These are phyloP conservation scores for Vinca minor DNA, from an alignment of 257 asterid genomes.

Conservation along the genomic window DNA sequence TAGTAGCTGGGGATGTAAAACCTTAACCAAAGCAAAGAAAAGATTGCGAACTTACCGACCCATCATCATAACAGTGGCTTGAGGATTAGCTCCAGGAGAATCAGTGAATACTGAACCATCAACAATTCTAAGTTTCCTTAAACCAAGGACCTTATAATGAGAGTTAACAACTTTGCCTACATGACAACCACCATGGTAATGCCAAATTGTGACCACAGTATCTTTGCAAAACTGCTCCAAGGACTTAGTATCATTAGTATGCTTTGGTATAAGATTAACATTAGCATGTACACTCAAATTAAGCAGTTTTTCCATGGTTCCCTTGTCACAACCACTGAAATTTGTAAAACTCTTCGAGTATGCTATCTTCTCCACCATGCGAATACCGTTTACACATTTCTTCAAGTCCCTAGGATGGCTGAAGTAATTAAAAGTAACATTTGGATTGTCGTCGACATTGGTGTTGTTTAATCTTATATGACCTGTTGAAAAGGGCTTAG, in stretches of 20 bases:
- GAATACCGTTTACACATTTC: conserved; percentile 66
- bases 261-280: conserved; percentile 76
- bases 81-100: conserved; percentile 99
- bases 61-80: conserved; percentile 91
- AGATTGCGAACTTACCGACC: conserved; percentile 50
- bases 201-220: conserved; percentile 97
- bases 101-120: conserved; percentile 69
- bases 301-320: conserved; percentile 46
- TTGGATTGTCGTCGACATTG: conserved; percentile 65
- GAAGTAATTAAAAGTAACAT: conserved; percentile 89
- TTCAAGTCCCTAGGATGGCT: conserved; percentile 64
- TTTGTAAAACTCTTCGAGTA: conserved; percentile 46
- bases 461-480: conserved; percentile 49
- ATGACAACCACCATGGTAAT: conserved; percentile 96
- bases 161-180: conserved; percentile 62
- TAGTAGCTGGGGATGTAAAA: no score
- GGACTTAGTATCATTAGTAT: conserved; percentile 65
- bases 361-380: conserved; percentile 60
- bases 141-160: conserved; percentile 59
- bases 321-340: conserved; percentile 39
- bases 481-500: conserved; percentile 47
- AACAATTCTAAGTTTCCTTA: conserved; percentile 59
- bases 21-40: neutral
- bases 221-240: conserved; percentile 85
- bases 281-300: conserved; percentile 80